A percentile compares a stretch with the other conserved stretches of the same genome.
Conservation (phyloP, 164 flowering plant genomes). For the Nymphaea colorata region DNA sequence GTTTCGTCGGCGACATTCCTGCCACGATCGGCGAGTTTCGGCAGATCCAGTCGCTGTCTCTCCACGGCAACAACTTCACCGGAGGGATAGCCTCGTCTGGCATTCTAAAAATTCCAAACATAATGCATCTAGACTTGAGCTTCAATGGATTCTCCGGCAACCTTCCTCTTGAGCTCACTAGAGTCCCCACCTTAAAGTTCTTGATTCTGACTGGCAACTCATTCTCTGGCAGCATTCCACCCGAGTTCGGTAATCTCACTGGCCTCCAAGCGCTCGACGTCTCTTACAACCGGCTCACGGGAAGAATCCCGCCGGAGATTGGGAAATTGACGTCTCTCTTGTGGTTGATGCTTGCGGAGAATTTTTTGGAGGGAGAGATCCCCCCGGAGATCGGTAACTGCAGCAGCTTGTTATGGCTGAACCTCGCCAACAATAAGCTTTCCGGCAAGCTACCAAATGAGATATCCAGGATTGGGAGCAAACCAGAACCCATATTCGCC, state of each 20-base stretch:
- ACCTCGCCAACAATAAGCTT: conserved; percentile 62
- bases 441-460: conserved; percentile 53
- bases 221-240: conserved; percentile 55
- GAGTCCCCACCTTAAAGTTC: conserved; percentile 38
- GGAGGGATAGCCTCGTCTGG: conserved; percentile 60
- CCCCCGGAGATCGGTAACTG: conserved; percentile 81
- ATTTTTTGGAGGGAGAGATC: conserved; percentile 46
- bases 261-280: conserved; percentile 72
- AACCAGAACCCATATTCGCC: conserved; percentile 40
- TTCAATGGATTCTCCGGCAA: conserved; percentile 57
- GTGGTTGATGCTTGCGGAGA: conserved; percentile 85
- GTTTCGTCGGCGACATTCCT: conserved; percentile 39
- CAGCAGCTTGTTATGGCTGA: conserved; percentile 70
- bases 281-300: conserved; percentile 48
- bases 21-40: conserved; percentile 36
- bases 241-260: conserved; percentile 41
- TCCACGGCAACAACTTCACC: conserved; percentile 52
- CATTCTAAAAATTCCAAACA: conserved; percentile 38
- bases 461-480: conserved; percentile 39
- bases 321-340: conserved; percentile 63
- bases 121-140: conserved; percentile 61
- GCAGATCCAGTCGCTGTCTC: conserved; percentile 39
- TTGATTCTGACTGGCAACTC: conserved; percentile 51
- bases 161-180: conserved; percentile 46
- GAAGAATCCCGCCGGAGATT: conserved; percentile 53